Evolutionary conservation across 192 early-diverging fungal species (phyloP).

Genomic region (Backusella sp.): DNA sequence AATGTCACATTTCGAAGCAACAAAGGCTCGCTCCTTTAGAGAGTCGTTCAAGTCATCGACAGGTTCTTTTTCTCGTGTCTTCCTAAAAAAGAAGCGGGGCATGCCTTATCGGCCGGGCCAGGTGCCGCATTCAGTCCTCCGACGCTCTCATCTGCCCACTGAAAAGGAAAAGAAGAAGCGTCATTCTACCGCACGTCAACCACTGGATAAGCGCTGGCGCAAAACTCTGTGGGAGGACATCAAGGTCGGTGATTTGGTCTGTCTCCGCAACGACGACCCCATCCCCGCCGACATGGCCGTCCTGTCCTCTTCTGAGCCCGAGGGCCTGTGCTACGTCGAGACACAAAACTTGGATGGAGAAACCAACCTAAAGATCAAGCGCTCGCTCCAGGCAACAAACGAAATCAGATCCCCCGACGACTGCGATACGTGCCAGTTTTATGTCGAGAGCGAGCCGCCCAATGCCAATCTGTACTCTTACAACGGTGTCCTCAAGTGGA

Average conservation of each 20-base stretch:
- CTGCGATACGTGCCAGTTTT: conserved; percentile 41
- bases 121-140: conserved; percentile 50
- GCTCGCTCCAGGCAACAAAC: conserved; percentile 49
- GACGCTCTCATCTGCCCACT: not conserved
- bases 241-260: conserved; percentile 63
- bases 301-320: conserved; percentile 62
- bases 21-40: conserved; percentile 3
- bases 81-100: conserved; percentile 13
- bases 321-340: conserved; percentile 68
- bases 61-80: conserved; percentile 25
- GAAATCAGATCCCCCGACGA: conserved; percentile 53
- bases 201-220: conserved; percentile 41
- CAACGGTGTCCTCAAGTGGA: conserved; percentile 54
- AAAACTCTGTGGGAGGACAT: conserved; percentile 53
- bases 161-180: conserved; percentile 33
- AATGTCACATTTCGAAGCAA: not conserved
- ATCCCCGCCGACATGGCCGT: conserved; percentile 69
- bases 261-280: conserved; percentile 54
- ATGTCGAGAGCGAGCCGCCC: conserved; percentile 62
- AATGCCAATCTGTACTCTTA: conserved; percentile 61
- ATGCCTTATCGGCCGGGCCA: conserved; percentile 39
- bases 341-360: conserved; percentile 83
- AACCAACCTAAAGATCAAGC: conserved; percentile 74
- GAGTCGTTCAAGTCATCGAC: conserved; percentile 15
- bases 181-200: not conserved